Conservation (phyloP, 1,284 basidiomycete genomes). For the Ustilago crameri region DNA sequence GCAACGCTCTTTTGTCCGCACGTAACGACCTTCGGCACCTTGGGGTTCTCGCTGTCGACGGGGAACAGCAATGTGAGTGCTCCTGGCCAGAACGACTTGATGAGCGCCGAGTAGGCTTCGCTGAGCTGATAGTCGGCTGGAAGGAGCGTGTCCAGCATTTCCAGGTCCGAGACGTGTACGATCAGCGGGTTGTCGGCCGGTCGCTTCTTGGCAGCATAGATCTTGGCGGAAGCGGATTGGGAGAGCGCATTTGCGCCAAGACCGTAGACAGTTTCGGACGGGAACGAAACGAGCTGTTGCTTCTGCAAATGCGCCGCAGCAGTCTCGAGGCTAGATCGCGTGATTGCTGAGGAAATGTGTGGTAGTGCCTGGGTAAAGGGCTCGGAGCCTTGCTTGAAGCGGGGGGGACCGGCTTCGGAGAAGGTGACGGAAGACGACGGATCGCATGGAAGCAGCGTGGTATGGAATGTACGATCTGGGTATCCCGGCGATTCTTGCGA, state of each 20-base stretch:
- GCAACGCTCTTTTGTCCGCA: conserved; percentile 86
- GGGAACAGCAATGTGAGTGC: conserved; percentile 93
- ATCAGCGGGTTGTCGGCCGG: conserved; percentile 97
- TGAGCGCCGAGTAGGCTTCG: conserved; percentile 66
- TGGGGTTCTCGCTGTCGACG: conserved; percentile 30
- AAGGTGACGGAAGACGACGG: conserved; percentile 20
- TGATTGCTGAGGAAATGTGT: conserved; percentile 37
- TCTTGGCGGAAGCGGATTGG: conserved; percentile 74
- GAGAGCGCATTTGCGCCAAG: conserved; percentile 85
- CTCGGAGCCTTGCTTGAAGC: conserved; percentile 10
- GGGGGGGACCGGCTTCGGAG: conserved; percentile 31
- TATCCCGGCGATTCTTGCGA: conserved; percentile 22
- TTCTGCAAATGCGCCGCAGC: conserved; percentile 61
- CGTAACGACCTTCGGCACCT: conserved; percentile 70
- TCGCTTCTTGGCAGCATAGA: conserved; percentile 90
- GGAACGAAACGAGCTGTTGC: conserved; percentile 79
- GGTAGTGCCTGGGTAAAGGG: conserved; percentile 20
- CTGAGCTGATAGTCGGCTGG: conserved; percentile 35
- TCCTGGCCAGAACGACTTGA: conserved; percentile 92
- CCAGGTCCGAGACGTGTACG: conserved; percentile 87
- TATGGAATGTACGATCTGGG: conserved; percentile 45
- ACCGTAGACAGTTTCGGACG: conserved; percentile 98
- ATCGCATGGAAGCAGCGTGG: conserved; percentile 37
- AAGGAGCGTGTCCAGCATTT: conserved; percentile 78
- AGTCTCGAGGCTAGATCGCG: conserved; percentile 43